Percentiles rank a stretch among this genome's conserved stretches.
Conservation (phyloP, 441 rosid species). For the Brassica hybrid region DNA sequence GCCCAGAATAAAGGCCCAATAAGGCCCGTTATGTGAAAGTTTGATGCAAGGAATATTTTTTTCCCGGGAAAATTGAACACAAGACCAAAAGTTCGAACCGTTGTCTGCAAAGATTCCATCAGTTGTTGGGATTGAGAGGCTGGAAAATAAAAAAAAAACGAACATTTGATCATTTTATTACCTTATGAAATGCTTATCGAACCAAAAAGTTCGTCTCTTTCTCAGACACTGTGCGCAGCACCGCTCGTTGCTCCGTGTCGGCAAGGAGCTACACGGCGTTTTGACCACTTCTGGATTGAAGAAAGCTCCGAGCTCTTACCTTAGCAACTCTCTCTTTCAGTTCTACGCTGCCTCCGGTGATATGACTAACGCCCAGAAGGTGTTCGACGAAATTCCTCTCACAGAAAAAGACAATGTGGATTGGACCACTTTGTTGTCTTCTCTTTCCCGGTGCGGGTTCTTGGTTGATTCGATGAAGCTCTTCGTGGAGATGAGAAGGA, state of each 20-base stretch:
- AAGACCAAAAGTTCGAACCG: background rate
- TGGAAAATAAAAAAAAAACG: no score
- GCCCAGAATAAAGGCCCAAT: background rate
- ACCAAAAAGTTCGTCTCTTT: constrained; percentile 56
- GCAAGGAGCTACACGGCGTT: constrained; percentile 64
- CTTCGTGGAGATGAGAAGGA: constrained; percentile 56
- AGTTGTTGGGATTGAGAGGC: no score
- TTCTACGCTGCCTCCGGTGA: constrained; percentile 57
- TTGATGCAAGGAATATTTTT: background rate
- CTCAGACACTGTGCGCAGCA: constrained; percentile 62
- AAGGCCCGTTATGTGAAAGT: background rate
- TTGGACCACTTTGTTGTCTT: constrained; percentile 72
- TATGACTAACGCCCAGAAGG: constrained; percentile 47
- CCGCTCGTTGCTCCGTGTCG: constrained; percentile 51
- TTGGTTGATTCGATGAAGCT: constrained; percentile 47
- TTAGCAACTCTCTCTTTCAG: constrained; percentile 67
- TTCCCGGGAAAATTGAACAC: constrained; percentile 10
- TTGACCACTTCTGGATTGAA: constrained; percentile 57
- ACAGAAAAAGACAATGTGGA: constrained; percentile 65
- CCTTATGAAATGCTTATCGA: constrained; percentile 44
- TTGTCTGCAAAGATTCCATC: no score
- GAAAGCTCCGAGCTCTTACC: constrained; percentile 49
- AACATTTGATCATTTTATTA: constrained; percentile 7
- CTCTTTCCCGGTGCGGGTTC: constrained; percentile 46
- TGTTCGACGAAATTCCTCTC: constrained; percentile 78